Conservation (phyloP, 1,139 yeast genomes). For the Martiniozyma asiatica region DNA sequence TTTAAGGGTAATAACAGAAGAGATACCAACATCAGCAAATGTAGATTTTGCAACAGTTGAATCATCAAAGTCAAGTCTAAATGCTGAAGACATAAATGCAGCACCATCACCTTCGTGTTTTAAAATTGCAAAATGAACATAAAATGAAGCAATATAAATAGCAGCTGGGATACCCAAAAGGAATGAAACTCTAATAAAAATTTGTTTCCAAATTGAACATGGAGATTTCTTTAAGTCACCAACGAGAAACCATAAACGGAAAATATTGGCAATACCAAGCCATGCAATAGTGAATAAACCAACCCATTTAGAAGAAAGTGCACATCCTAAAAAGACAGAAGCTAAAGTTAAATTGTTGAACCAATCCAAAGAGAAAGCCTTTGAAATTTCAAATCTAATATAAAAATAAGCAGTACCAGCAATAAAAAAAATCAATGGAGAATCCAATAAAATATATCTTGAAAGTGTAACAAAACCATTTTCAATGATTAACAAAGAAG, state of each 20-base stretch:
- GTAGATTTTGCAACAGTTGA: conserved; percentile 58
- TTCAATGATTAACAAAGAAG: conserved; percentile 63
- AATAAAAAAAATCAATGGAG: conserved; percentile 84
- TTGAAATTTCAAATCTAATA: conserved; percentile 70
- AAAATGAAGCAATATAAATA: conserved; percentile 64
- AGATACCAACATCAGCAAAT: conserved; percentile 76
- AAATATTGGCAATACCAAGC: conserved; percentile 67
- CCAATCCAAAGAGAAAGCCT: conserved; percentile 63
- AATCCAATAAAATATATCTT: conserved; percentile 78
- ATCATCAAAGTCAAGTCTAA: conserved; percentile 67
- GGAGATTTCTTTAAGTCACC: conserved; percentile 71
- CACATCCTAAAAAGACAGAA: conserved; percentile 78
- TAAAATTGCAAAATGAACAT: conserved; percentile 65
- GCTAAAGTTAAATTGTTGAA: conserved; percentile 58
- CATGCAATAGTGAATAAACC: conserved; percentile 91
- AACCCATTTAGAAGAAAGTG: conserved; percentile 90
- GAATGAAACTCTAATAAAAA: conserved; percentile 41
- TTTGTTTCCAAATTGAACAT: conserved; percentile 38
- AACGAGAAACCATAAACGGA: conserved; percentile 76
- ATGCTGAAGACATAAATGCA: conserved; percentile 81
- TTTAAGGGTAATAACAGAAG: conserved; percentile 68
- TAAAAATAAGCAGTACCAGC: conserved; percentile 75
- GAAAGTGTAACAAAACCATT: conserved; percentile 83
- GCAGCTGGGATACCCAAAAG: conserved; percentile 60
- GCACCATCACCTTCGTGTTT: conserved; percentile 76